Conservation (phyloP, 805 yeast species). For the Saturnispora diversa region DNA sequence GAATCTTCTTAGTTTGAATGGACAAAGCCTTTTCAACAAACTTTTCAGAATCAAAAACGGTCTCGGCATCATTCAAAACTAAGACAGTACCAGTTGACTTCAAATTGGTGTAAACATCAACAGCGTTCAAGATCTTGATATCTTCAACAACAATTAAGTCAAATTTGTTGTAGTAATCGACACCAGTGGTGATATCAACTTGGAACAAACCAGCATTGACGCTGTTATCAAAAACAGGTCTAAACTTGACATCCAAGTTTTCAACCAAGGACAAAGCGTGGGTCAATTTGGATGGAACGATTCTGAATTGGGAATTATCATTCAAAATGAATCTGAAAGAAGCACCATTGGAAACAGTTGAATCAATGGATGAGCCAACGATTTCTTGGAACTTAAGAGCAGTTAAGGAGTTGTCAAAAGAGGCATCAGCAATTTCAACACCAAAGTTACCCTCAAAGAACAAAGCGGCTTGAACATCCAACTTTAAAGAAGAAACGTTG, state of each 20-base stretch:
- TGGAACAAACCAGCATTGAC: conserved; percentile 69
- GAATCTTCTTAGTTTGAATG: conserved; percentile 39
- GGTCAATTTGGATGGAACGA: conserved; percentile 56
- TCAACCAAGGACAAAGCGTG: conserved; percentile 62
- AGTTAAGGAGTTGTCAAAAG: conserved; percentile 28
- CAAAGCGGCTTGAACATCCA: conserved; percentile 67
- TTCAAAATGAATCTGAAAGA: conserved; percentile 56
- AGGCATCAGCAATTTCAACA: conserved; percentile 44
- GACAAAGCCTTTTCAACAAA: conserved; percentile 50
- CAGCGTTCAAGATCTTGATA: conserved; percentile 41
- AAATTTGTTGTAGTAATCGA: conserved; percentile 42
- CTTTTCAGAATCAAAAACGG: conserved; percentile 34
- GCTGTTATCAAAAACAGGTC: conserved; percentile 64
- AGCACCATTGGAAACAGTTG: conserved; percentile 19
- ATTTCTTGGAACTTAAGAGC: conserved; percentile 26
- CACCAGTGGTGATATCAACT: conserved; percentile 43
- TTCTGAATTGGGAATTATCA: conserved; percentile 50
- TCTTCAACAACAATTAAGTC: conserved; percentile 60
- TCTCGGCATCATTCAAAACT: conserved; percentile 31
- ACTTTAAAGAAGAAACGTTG: conserved; percentile 39
- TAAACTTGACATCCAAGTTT: conserved; percentile 41
- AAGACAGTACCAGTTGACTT: conserved; percentile 50
- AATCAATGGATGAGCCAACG: conserved; percentile 4
- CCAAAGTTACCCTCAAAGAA: conserved; percentile 39
- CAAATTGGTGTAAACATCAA: conserved; percentile 57